Conservation (phyloP, 495 filamentous ascomycete genomes). For the Copromyces sp. region DNA sequence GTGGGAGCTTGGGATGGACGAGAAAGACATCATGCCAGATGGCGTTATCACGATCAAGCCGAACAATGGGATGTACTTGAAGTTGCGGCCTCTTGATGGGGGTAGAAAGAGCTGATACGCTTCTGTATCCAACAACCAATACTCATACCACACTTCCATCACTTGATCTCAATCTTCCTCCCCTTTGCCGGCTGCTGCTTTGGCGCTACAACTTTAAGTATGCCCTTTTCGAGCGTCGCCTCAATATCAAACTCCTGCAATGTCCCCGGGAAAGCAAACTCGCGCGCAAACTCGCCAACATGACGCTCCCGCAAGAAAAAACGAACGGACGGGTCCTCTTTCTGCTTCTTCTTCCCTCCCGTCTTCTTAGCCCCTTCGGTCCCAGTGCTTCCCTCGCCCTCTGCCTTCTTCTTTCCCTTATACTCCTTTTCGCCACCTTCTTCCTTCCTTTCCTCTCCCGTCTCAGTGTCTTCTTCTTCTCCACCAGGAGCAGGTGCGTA, state of each 20-base stretch:
- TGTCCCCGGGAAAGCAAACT: constrained; percentile 17
- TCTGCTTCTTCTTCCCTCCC: background rate
- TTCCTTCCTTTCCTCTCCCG: background rate
- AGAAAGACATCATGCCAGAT: constrained; percentile 45
- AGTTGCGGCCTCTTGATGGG: background rate
- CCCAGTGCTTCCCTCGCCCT: background rate
- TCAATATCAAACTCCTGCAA: constrained; percentile 15
- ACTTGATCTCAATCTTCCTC: constrained; percentile 11
- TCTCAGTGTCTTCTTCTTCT: background rate
- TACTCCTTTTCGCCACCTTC: background rate
- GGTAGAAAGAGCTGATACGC: background rate
- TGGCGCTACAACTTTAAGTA: constrained; percentile 15
- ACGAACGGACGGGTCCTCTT: background rate
- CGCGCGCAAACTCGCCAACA: constrained; percentile 14
- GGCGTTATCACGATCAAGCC: constrained; percentile 52
- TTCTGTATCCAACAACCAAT: background rate
- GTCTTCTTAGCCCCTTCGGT: background rate
- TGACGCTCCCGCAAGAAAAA: constrained; percentile 10
- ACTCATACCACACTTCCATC: background rate
- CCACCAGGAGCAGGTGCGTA: constrained; percentile 14
- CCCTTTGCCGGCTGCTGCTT: constrained; percentile 6
- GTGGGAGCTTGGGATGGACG: constrained; percentile 44
- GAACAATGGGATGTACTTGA: constrained; percentile 42
- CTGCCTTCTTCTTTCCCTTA: background rate
- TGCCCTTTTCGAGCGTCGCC: constrained; percentile 15